Evolutionary conservation across 176 grass and related monocot species (phyloP).

Genomic region (Ananas comosus): DNA sequence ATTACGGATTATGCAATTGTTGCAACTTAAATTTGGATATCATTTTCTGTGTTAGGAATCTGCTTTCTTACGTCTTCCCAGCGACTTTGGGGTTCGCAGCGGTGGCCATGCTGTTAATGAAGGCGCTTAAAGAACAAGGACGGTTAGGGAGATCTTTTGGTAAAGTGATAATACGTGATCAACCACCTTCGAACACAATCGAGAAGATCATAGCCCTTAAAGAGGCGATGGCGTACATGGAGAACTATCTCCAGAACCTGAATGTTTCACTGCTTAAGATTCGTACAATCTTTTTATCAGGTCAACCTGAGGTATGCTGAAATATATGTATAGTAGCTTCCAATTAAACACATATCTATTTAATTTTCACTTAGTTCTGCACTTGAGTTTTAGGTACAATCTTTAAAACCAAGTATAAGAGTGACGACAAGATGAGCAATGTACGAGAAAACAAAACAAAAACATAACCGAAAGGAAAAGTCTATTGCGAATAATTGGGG

Average conservation of each 20-base stretch:
- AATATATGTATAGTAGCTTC: constrained; percentile 9
- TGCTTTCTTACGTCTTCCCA: constrained; percentile 70
- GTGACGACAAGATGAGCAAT: neutral
- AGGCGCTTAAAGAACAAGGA: constrained; percentile 85
- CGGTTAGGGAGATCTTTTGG: constrained; percentile 85
- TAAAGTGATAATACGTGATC: constrained; percentile 73
- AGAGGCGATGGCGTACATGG: constrained; percentile 85
- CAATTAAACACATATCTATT: neutral
- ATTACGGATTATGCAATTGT: neutral
- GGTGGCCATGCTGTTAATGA: constrained; percentile 70
- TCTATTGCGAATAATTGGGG: neutral
- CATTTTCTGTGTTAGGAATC: constrained; percentile 43
- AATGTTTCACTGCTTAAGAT: constrained; percentile 84
- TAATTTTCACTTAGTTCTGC: neutral
- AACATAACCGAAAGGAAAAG: neutral
- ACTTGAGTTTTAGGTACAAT: neutral
- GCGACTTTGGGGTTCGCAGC: constrained; percentile 54
- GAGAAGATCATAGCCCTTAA: constrained; percentile 91
- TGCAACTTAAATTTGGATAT: neutral
- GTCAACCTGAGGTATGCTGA: constrained; percentile 75
- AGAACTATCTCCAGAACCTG: constrained; percentile 81
- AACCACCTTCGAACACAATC: constrained; percentile 90
- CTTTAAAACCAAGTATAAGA: neutral
- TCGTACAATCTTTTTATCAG: constrained; percentile 57
- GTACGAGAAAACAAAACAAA: neutral